Conservation (phyloP, 2,329 filamentous ascomycete species). For the Aschersonia sp. region DNA sequence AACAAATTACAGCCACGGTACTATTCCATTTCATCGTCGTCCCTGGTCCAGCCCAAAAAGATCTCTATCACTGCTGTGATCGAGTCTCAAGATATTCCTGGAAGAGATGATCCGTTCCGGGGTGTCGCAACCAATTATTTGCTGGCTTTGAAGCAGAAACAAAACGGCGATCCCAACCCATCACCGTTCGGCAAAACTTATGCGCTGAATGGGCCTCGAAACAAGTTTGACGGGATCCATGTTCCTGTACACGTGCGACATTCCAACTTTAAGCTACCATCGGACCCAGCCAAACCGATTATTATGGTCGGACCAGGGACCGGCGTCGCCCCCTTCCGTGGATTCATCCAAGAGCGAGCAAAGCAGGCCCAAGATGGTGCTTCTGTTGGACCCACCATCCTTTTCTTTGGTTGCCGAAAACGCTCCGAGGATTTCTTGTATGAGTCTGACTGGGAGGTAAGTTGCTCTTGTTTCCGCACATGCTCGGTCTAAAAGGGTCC, state of each 20-base stretch:
- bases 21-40: slow-evolving; percentile 98
- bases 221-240: slow-evolving; percentile 93
- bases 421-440: slow-evolving; percentile 86
- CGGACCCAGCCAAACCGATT: slow-evolving; percentile 82
- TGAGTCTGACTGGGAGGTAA: slow-evolving; percentile 79
- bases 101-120: slow-evolving; percentile 67
- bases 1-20: slow-evolving; percentile 95
- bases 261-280: slow-evolving; percentile 98
- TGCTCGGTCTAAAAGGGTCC: no score
- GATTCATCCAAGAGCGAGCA: slow-evolving; percentile 85
- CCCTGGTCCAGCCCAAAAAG: slow-evolving; percentile 82
- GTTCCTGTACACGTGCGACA: slow-evolving; percentile 92
- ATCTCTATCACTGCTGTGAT: slow-evolving; percentile 93
- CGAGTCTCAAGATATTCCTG: slow-evolving; percentile 65
- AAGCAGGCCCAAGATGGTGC: slow-evolving; percentile 68
- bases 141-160: slow-evolving; percentile 87
- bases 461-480: slow-evolving; percentile 16
- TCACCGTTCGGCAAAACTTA: slow-evolving; percentile 77
- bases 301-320: slow-evolving; percentile 96
- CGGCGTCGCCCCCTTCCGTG: slow-evolving; percentile 91
- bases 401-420: slow-evolving; percentile 94
- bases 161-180: slow-evolving; percentile 72
- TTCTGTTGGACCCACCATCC: slow-evolving; percentile 69
- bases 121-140: slow-evolving; percentile 97
- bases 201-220: slow-evolving; percentile 73